Conservation (phyloP, 2,329 filamentous ascomycete genomes). For the Clarireedia paspali region DNA sequence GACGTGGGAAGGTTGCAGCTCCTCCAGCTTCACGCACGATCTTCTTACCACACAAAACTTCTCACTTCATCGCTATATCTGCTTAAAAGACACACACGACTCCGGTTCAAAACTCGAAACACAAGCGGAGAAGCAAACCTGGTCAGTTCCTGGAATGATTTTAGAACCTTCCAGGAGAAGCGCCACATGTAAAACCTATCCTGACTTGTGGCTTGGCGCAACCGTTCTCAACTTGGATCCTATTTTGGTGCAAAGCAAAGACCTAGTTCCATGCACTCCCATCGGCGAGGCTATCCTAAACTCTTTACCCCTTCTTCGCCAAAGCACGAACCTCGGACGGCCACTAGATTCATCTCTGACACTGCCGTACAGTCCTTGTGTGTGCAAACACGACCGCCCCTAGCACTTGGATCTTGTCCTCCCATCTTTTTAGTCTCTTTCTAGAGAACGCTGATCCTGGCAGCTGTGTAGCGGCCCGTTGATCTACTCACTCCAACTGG, state of each 20-base stretch:
- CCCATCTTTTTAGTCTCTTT: slow-evolving; percentile 5
- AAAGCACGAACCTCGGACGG: slow-evolving; percentile 9
- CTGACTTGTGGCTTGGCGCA: neutral
- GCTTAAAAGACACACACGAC: neutral
- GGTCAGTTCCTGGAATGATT: neutral
- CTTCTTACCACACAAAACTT: neutral
- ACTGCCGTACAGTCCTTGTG: slow-evolving; percentile 1
- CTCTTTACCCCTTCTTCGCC: slow-evolving; percentile 2
- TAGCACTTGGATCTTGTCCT: slow-evolving; percentile 8
- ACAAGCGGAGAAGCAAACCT: neutral
- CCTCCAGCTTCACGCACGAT: neutral
- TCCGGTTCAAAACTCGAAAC: neutral
- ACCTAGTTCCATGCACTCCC: slow-evolving; percentile 4
- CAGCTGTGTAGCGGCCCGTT: slow-evolving; percentile 10
- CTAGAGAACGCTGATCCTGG: neutral
- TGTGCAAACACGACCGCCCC: neutral
- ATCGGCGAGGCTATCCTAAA: slow-evolving; percentile 6
- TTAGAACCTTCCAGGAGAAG: neutral
- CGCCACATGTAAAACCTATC: neutral
- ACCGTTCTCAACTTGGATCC: neutral
- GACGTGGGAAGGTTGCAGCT: slow-evolving; percentile 6
- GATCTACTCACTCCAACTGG: slow-evolving; percentile 5
- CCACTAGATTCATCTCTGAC: slow-evolving; percentile 5
- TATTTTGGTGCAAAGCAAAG: neutral
- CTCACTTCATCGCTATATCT: neutral